phyloP scores from a whole-genome alignment of 2,329 filamentous ascomycete genomes.

The Clarireedia paspali region DNA sequence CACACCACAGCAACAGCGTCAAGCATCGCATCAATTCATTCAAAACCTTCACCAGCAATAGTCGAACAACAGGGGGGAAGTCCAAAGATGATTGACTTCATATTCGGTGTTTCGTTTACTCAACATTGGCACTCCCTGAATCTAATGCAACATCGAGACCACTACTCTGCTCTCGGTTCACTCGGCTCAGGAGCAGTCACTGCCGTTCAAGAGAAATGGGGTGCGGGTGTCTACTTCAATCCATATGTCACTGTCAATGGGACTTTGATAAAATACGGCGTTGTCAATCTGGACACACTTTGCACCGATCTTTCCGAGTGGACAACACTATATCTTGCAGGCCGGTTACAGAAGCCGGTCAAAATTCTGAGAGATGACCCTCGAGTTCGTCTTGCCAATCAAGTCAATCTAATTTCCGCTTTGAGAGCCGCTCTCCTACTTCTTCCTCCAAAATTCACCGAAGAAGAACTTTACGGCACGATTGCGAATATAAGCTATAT shows the following conservation, averaged over 20 bases:
- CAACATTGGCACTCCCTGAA: constrained; percentile 98
- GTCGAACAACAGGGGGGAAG: constrained; percentile 77
- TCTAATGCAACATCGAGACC: constrained; percentile 76
- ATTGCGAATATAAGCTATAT: constrained; percentile 92
- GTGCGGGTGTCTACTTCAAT: constrained; percentile 96
- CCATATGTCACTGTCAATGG: constrained; percentile 92
- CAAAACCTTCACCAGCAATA: constrained; percentile 73
- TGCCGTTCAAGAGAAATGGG: constrained; percentile 76
- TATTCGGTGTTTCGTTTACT: constrained; percentile 88
- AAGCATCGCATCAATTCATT: constrained; percentile 60
- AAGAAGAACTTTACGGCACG: constrained; percentile 79
- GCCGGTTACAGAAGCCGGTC: constrained; percentile 91
- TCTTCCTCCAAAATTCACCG: constrained; percentile 75
- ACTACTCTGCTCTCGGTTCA: constrained; percentile 81
- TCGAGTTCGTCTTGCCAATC: constrained; percentile 85
- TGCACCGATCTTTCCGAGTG: constrained; percentile 81
- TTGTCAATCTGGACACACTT: constrained; percentile 87
- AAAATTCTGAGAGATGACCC: constrained; percentile 96
- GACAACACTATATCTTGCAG: constrained; percentile 94
- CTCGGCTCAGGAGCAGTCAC: constrained; percentile 82
- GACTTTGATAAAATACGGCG: constrained; percentile 94
- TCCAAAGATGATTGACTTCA: constrained; percentile 97
- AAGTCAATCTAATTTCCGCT: constrained; percentile 89
- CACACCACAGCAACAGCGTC: constrained; percentile 41
- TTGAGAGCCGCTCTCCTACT: constrained; percentile 83